Conservation (phyloP, 306 rosid species). For the Lathyrus aphaca region DNA sequence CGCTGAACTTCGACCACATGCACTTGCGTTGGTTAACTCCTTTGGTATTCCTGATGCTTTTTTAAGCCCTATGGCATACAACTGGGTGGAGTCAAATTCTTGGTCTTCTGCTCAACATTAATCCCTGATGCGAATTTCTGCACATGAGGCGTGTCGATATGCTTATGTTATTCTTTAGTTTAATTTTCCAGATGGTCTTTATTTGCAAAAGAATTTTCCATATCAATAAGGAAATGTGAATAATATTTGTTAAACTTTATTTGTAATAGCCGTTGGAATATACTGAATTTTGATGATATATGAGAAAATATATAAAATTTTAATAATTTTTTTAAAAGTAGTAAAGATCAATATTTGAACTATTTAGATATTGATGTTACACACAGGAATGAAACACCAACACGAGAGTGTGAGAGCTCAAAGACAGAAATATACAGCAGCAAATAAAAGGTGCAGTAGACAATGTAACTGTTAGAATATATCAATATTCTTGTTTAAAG, state of each 20-base stretch:
- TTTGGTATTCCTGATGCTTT: constrained; percentile 94
- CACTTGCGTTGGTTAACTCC: constrained; percentile 85
- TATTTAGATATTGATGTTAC: too few species aligned
- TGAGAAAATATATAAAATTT: too few species aligned
- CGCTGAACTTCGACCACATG: constrained; percentile 76
- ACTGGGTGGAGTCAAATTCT: constrained; percentile 85
- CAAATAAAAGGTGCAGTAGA: too few species aligned
- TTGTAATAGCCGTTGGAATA: constrained; percentile 3
- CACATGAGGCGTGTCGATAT: neutral
- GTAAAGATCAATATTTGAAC: too few species aligned
- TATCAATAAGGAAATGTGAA: constrained; percentile 6
- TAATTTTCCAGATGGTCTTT: neutral
- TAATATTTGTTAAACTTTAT: neutral
- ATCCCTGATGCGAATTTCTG: constrained; percentile 20
- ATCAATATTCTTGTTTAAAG: too few species aligned
- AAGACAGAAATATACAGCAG: too few species aligned
- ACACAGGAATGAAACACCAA: too few species aligned
- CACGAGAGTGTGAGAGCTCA: too few species aligned
- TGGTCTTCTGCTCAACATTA: constrained; percentile 69
- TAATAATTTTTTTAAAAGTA: too few species aligned
- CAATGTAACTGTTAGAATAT: too few species aligned
- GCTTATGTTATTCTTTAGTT: neutral
- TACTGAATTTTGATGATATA: neutral
- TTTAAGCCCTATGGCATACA: constrained; percentile 79
- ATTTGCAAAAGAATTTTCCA: neutral